Percentiles rank a stretch among this genome's conserved stretches.
phyloP scores from a whole-genome alignment of 1,284 basidiomycete genomes.

The Malassezia japonica region DNA sequence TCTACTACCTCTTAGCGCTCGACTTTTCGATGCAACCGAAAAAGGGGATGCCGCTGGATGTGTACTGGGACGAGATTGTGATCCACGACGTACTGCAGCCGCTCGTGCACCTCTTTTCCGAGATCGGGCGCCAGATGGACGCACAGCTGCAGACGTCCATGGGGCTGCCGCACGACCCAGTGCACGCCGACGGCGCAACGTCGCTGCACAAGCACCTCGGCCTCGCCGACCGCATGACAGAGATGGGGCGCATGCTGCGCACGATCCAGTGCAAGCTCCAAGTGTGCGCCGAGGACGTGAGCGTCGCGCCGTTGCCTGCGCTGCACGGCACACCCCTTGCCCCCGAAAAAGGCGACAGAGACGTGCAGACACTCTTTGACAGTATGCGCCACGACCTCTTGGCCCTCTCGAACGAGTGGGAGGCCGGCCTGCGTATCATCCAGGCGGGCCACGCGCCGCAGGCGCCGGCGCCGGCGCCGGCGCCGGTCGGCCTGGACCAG shows the following conservation, averaged over 20 bases:
- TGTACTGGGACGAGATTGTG: constrained; percentile 12
- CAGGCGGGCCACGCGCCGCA: constrained; percentile 2
- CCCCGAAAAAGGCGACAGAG: not conserved
- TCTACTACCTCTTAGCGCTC: constrained; percentile 33
- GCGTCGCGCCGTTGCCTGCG: constrained; percentile 17
- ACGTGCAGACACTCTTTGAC: constrained; percentile 22
- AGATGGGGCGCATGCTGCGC: constrained; percentile 37
- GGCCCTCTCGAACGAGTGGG: constrained; percentile 39
- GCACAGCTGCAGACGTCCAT: not conserved
- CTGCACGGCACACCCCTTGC: constrained; percentile 28
- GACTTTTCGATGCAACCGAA: constrained; percentile 14
- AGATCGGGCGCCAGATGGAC: not conserved
- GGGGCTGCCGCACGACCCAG: not conserved
- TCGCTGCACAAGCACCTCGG: constrained; percentile 20
- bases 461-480: not conserved
- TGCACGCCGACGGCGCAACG: not conserved
- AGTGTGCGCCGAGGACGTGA: constrained; percentile 36
- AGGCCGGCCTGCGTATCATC: constrained; percentile 27
- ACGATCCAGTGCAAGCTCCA: constrained; percentile 45
- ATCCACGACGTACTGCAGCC: constrained; percentile 4
- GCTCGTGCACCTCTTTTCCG: not conserved
- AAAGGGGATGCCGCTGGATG: not conserved
- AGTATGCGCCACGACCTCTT: constrained; percentile 40
- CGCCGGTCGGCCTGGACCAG: not conserved
- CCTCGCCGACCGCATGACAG: constrained; percentile 30